phyloP scores from a whole-genome alignment of 352 stramenopile species.

The Thalassiosira ordinaria region DNA sequence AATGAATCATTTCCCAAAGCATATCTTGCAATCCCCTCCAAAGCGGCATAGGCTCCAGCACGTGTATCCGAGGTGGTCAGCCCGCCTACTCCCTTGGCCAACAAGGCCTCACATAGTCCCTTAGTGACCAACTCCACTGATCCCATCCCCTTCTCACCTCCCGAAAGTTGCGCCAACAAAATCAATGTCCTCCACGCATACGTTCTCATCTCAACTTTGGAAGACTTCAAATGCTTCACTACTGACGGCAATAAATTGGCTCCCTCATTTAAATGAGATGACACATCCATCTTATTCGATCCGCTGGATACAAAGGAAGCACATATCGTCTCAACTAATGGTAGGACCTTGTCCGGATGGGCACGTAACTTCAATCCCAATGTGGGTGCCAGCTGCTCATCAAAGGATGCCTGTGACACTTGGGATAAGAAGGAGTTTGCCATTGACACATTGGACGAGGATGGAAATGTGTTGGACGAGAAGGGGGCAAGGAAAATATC shows the following conservation, averaged over 20 bases:
- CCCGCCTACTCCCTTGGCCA: background rate
- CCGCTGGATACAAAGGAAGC: constrained; percentile 17
- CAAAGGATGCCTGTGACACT: constrained; percentile 13
- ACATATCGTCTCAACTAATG: constrained; percentile 39
- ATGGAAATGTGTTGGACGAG: constrained; percentile 17
- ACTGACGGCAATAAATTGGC: constrained; percentile 42
- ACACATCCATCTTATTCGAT: constrained; percentile 14
- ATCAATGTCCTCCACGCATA: constrained; percentile 48
- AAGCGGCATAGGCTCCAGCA: constrained; percentile 47
- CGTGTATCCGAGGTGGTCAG: constrained; percentile 50
- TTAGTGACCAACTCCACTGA: constrained; percentile 11
- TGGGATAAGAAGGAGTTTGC: constrained; percentile 16
- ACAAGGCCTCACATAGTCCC: constrained; percentile 23
- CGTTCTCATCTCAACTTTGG: constrained; percentile 50
- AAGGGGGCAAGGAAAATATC: constrained; percentile 25
- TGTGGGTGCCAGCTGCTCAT: constrained; percentile 44
- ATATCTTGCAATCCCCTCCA: constrained; percentile 43
- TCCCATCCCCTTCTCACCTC: background rate
- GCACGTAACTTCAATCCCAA: constrained; percentile 65
- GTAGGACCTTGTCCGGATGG: constrained; percentile 62
- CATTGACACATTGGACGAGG: constrained; percentile 24
- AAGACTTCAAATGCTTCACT: constrained; percentile 64
- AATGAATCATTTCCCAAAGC: background rate
- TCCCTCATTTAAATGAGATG: constrained; percentile 5
- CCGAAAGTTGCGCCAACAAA: constrained; percentile 19